A percentile compares a stretch with the other conserved stretches of the same genome.
Conservation (phyloP, 768 basidiomycete genomes). For the Boletus bicolor region DNA sequence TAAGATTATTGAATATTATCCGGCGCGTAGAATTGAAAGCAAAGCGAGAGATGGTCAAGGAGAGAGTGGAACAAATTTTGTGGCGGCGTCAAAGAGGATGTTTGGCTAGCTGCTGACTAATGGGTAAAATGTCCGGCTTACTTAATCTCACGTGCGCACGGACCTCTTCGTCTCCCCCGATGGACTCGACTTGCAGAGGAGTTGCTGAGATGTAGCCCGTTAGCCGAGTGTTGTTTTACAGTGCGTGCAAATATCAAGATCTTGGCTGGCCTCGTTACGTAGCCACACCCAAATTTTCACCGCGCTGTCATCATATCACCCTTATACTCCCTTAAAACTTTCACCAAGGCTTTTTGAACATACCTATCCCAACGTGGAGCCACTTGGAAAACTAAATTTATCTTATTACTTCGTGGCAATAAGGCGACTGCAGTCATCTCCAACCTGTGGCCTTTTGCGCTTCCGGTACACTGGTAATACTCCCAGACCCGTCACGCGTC, state of each 20-base stretch:
- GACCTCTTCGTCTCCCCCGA: conserved; percentile 15
- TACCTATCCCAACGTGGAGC: not conserved
- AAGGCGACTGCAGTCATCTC: not conserved
- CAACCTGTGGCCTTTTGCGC: conserved; percentile 21
- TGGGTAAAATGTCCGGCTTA: conserved; percentile 1
- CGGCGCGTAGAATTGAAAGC: conserved; percentile 25
- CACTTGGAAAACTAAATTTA: conserved; percentile 1
- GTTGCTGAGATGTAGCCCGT: conserved; percentile 3
- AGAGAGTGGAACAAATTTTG: conserved; percentile 23
- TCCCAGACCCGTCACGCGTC: conserved; percentile 1
- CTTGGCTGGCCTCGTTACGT: conserved; percentile 8
- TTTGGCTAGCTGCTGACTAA: conserved; percentile 27
- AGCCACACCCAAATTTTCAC: conserved; percentile 4
- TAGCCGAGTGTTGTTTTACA: conserved; percentile 1
- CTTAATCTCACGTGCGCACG: conserved; percentile 28
- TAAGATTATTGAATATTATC: conserved; percentile 24
- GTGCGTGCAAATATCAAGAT: conserved; percentile 3
- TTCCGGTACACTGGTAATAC: not conserved
- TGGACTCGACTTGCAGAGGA: not conserved
- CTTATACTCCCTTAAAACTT: not conserved
- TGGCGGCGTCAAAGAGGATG: conserved; percentile 16
- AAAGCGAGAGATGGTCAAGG: conserved; percentile 15
- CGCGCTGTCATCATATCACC: not conserved
- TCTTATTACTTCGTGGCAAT: conserved; percentile 3
- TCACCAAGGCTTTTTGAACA: conserved; percentile 5